Evolutionary conservation across 345 rosid species (phyloP).

Genomic region (Populus davidiana): DNA sequence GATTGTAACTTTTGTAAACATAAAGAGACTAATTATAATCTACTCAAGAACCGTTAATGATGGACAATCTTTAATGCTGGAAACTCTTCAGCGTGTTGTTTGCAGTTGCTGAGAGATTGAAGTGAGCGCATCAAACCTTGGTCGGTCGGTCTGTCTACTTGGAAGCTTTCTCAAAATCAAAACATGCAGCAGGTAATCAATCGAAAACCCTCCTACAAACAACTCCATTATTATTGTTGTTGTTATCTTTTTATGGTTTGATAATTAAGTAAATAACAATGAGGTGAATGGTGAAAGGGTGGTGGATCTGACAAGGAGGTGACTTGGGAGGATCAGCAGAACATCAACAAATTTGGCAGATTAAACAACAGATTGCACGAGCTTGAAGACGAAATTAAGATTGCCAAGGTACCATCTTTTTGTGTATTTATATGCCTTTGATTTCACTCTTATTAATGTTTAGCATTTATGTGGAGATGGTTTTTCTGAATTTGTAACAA

Average conservation of each 20-base stretch:
- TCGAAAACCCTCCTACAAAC: neutral
- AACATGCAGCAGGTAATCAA: neutral
- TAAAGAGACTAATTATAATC: neutral
- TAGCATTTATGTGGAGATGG: neutral
- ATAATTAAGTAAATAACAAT: neutral
- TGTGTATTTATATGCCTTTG: neutral
- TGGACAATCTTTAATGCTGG: neutral
- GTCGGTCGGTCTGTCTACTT: neutral
- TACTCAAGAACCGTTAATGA: too few relatives aligned
- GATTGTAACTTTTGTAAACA: too few relatives aligned
- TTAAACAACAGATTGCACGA: conserved; percentile 86
- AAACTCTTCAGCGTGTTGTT: neutral
- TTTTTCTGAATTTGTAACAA: neutral
- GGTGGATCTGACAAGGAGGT: conserved; percentile 84
- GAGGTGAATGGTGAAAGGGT: conserved; percentile 40
- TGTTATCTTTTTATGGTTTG: neutral
- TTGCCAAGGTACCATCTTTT: conserved; percentile 54
- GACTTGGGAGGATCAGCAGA: conserved; percentile 98
- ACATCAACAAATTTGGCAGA: conserved; percentile 78
- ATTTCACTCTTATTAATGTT: neutral
- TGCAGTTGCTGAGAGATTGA: neutral
- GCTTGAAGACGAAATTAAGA: conserved; percentile 75
- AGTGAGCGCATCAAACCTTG: neutral
- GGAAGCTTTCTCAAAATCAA: neutral
- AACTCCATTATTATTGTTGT: too few relatives aligned